Evolutionary conservation across 1,284 basidiomycete genomes (phyloP).

Genomic region (Rhodotorula glutinis): DNA sequence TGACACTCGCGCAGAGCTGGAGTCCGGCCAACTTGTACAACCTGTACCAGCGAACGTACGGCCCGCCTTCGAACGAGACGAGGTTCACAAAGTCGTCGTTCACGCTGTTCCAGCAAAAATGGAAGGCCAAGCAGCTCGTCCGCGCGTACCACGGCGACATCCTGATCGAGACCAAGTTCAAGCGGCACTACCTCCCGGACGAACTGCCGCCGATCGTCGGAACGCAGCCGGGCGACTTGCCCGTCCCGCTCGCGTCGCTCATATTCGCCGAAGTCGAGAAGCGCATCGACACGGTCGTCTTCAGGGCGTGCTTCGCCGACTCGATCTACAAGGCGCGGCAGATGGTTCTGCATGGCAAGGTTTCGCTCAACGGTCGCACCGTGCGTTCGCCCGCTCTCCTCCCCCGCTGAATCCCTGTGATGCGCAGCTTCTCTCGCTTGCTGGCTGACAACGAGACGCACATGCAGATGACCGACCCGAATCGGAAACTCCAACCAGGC

Average conservation of each 20-base stretch:
- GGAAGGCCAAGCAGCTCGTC: conserved; percentile 82
- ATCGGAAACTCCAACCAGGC: conserved; percentile 86
- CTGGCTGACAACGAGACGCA: background rate
- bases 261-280: conserved; percentile 93
- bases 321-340: conserved; percentile 86
- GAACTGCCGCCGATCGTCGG: conserved; percentile 79
- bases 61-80: conserved; percentile 48
- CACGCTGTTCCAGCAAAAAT: conserved; percentile 89
- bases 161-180: conserved; percentile 89
- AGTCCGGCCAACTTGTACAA: conserved; percentile 72
- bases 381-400: conserved; percentile 60
- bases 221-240: conserved; percentile 17
- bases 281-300: conserved; percentile 85
- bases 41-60: conserved; percentile 64
- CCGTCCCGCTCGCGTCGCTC: conserved; percentile 72
- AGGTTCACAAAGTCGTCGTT: conserved; percentile 68
- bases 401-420: too few relatives aligned
- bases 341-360: conserved; percentile 81
- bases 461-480: conserved; percentile 72
- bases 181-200: conserved; percentile 88
- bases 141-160: conserved; percentile 95
- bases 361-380: conserved; percentile 83
- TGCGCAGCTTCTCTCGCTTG: background rate
- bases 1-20: conserved; percentile 68
- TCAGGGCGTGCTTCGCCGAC: conserved; percentile 84